phyloP scores from a whole-genome alignment of 1,284 basidiomycete species.

The Singerocomus rubriflavus region DNA sequence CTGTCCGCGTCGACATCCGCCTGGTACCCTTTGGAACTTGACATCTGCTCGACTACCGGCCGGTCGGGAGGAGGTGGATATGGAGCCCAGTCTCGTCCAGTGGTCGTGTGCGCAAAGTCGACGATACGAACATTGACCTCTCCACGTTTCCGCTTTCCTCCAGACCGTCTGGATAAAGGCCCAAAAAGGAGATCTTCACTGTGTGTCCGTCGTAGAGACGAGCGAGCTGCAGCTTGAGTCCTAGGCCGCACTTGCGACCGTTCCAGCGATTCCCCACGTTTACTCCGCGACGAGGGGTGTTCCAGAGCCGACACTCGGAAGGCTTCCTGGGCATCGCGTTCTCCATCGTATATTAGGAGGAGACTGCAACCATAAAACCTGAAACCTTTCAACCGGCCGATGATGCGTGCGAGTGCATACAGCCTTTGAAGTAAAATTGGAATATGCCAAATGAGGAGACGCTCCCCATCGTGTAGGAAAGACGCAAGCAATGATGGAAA shows the following conservation, averaged over 20 bases:
- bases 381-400: constrained; percentile 86
- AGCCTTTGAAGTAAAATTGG: constrained; percentile 89
- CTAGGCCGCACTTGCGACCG: constrained; percentile 41
- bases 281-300: constrained; percentile 65
- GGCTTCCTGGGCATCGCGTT: constrained; percentile 80
- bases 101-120: constrained; percentile 98
- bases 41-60: constrained; percentile 42
- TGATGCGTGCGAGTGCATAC: constrained; percentile 90
- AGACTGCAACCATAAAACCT: constrained; percentile 98
- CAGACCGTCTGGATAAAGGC: constrained; percentile 57
- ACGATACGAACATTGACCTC: constrained; percentile 96
- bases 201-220: constrained; percentile 62
- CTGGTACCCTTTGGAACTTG: constrained; percentile 74
- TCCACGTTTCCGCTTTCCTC: constrained; percentile 70
- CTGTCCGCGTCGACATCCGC: constrained; percentile 76
- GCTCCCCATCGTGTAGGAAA: constrained; percentile 86
- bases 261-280: constrained; percentile 76
- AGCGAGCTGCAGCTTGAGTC: constrained; percentile 38
- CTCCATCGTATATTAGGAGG: constrained; percentile 97
- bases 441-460: constrained; percentile 87
- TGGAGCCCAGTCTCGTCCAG: constrained; percentile 86
- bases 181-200: constrained; percentile 73
- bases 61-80: constrained; percentile 46
- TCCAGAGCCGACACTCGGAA: constrained; percentile 61
- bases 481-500: constrained; percentile 80